A percentile compares a stretch with the other conserved stretches of the same genome.
Evolutionary conservation across 139 green algal species (phyloP).

Genomic region (Coelastrella sp.): DNA sequence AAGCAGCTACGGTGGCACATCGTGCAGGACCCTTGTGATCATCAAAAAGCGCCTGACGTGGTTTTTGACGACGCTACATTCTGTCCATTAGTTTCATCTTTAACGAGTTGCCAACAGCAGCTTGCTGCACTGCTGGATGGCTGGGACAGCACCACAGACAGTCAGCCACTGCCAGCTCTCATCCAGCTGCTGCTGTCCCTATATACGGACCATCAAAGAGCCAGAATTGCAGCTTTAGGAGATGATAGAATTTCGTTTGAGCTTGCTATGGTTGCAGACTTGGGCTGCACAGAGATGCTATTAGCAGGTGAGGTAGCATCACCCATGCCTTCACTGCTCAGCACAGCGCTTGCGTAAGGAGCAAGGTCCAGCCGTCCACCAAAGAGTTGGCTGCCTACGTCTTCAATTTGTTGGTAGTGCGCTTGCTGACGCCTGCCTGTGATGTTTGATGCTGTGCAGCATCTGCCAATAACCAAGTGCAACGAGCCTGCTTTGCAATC

Average conservation of each 20-base stretch:
- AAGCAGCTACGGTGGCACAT: conserved; percentile 14
- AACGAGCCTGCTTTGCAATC: conserved; percentile 23
- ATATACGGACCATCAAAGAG: conserved; percentile 16
- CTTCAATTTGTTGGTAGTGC: not conserved
- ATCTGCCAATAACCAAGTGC: not conserved
- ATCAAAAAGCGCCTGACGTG: not conserved
- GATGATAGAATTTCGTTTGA: conserved; percentile 38
- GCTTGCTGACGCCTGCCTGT: not conserved
- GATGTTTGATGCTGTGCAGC: not conserved
- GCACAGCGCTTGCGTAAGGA: too few relatives aligned
- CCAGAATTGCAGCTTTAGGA: not conserved
- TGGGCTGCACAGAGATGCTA: conserved; percentile 38
- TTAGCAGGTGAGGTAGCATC: not conserved
- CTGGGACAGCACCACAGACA: not conserved
- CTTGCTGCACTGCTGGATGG: not conserved
- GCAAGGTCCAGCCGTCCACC: too few relatives aligned
- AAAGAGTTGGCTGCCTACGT: too few relatives aligned
- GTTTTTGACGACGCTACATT: conserved; percentile 18
- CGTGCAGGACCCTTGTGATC: not conserved
- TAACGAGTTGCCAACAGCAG: not conserved
- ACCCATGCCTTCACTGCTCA: too few relatives aligned
- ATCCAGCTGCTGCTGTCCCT: not conserved
- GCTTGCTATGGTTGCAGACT: conserved; percentile 34
- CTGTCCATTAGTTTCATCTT: not conserved
- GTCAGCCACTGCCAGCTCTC: not conserved